Evolutionary conservation across 768 basidiomycete species (phyloP).

Genomic region (Trametes elegans): DNA sequence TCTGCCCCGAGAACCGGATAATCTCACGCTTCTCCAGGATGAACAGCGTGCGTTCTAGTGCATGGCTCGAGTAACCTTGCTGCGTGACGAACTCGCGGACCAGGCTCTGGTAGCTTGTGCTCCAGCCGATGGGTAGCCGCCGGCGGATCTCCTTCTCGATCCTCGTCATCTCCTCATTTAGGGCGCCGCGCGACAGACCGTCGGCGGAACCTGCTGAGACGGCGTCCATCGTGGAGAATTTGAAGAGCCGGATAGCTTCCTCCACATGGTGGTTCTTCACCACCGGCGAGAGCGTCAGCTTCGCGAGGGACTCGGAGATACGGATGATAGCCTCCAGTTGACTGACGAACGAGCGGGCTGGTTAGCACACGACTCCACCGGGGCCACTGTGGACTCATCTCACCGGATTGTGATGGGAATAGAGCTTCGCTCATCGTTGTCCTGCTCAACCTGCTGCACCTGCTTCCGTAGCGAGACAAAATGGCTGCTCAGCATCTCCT

Average conservation of each 20-base stretch:
- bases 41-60: slow-evolving; percentile 87
- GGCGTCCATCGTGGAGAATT: slow-evolving; percentile 98
- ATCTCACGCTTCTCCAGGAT: slow-evolving; percentile 95
- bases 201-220: slow-evolving; percentile 93
- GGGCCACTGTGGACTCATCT: slow-evolving; percentile 4
- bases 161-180: slow-evolving; percentile 89
- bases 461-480: slow-evolving; percentile 92
- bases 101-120: slow-evolving; percentile 92
- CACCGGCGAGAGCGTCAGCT: slow-evolving; percentile 82
- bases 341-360: slow-evolving; percentile 32
- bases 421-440: slow-evolving; percentile 96
- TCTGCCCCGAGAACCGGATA: slow-evolving; percentile 83
- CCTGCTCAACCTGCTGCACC: slow-evolving; percentile 92
- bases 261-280: slow-evolving; percentile 95
- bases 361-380: slow-evolving; percentile 1
- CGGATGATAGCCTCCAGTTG: slow-evolving; percentile 99
- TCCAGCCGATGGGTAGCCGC: slow-evolving; percentile 91
- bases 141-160: slow-evolving; percentile 87
- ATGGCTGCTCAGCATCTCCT: slow-evolving; percentile 95
- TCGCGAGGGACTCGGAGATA: slow-evolving; percentile 95
- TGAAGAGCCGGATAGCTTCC: slow-evolving; percentile 97
- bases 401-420: slow-evolving; percentile 98
- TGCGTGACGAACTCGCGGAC: slow-evolving; percentile 91
- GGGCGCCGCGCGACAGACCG: slow-evolving; percentile 84
- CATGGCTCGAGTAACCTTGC: slow-evolving; percentile 87